Percentiles rank a stretch among this genome's conserved stretches.
Conservation (phyloP, 768 basidiomycete genomes). For the Crucibulum laeve region DNA sequence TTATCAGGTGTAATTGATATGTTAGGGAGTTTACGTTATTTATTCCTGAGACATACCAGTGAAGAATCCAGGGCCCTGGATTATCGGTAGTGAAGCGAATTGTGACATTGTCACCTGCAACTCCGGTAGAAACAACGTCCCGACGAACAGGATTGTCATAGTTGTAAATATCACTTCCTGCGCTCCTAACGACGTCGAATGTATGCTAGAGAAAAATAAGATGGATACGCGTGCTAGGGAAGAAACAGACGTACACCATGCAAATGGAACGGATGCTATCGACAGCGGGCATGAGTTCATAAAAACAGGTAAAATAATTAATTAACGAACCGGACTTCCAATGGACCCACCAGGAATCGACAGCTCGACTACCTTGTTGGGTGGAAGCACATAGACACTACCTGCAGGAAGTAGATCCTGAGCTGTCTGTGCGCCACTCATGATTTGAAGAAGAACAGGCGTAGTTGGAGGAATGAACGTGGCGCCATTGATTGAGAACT, state of each 20-base stretch:
- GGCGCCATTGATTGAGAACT: slow-evolving; percentile 23
- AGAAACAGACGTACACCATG: slow-evolving; percentile 31
- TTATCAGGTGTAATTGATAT: neutral
- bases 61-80: slow-evolving; percentile 33
- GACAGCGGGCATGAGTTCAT: slow-evolving; percentile 16
- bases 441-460: slow-evolving; percentile 47
- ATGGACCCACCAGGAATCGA: slow-evolving; percentile 29
- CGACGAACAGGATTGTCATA: slow-evolving; percentile 29
- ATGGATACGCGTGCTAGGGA: slow-evolving; percentile 1
- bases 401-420: slow-evolving; percentile 35
- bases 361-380: slow-evolving; percentile 43
- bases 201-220: slow-evolving; percentile 26
- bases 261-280: slow-evolving; percentile 37
- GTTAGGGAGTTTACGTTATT: slow-evolving; percentile 2
- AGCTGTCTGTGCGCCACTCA: slow-evolving; percentile 37
- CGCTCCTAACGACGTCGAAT: slow-evolving; percentile 35
- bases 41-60: slow-evolving; percentile 34
- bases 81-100: slow-evolving; percentile 61
- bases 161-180: slow-evolving; percentile 35
- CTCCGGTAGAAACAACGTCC: slow-evolving; percentile 25
- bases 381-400: slow-evolving; percentile 37
- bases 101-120: slow-evolving; percentile 26
- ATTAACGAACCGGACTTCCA: slow-evolving; percentile 23
- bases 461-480: slow-evolving; percentile 30
- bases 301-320: slow-evolving; percentile 21